phyloP scores from a whole-genome alignment of 345 rosid genomes.

The Salix suchowensis region DNA sequence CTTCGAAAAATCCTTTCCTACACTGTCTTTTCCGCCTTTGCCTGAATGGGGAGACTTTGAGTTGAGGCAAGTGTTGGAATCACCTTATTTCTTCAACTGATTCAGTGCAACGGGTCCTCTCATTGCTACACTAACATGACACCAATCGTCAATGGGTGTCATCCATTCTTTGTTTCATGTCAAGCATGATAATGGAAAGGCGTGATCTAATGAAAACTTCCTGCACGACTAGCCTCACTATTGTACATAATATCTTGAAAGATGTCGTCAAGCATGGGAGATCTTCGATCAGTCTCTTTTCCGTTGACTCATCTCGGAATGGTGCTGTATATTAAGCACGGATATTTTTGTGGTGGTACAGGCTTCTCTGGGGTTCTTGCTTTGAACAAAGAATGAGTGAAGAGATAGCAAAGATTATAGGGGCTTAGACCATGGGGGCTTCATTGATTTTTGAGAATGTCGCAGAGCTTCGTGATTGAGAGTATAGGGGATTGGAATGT shows the following conservation, averaged over 20 bases:
- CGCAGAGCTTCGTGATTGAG: background rate
- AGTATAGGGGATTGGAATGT: no score
- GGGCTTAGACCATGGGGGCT: background rate
- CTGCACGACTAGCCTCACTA: background rate
- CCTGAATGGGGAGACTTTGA: constrained; percentile 93
- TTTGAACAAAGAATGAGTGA: background rate
- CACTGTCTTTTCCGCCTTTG: constrained; percentile 59
- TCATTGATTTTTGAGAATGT: background rate
- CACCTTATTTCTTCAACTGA: constrained; percentile 95
- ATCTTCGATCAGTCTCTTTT: background rate
- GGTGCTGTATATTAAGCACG: background rate
- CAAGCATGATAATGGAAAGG: constrained; percentile 2
- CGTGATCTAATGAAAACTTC: background rate
- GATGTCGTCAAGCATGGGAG: background rate
- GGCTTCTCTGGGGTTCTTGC: background rate
- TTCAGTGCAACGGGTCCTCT: constrained; percentile 1
- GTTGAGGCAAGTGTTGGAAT: constrained; percentile 62
- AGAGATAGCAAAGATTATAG: background rate
- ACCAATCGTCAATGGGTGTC: background rate
- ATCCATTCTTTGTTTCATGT: background rate
- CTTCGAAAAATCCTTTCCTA: constrained; percentile 79
- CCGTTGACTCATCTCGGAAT: background rate
- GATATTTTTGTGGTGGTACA: background rate
- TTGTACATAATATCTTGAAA: constrained; percentile 9
- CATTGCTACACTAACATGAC: background rate